Base-by-base conservation (phyloP, 139 green algal species). In the Tetraselmis striata region DNA sequence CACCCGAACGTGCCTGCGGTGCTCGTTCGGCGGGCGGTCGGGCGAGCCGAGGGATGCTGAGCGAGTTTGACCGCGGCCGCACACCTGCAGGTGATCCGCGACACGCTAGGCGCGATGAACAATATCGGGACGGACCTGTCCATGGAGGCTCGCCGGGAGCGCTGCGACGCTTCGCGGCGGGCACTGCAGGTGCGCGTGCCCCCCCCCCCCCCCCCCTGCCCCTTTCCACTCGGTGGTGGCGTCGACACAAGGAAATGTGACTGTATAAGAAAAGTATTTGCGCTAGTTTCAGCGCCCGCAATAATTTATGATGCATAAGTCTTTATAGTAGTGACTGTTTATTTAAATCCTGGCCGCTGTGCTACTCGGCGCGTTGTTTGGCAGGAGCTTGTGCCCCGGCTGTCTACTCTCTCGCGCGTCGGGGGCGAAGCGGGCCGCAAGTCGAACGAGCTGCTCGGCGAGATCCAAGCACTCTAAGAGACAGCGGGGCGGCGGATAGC, bases 101-200 rank as follows among this genome's bases (percentile, higher is more conserved):
- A 90, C 18, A 85, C 79, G 2, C 79, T 83, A 1, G 90, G 84
- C 75, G 77, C 76, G 28, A 32, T 80, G n/a, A 80, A 59, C 23
- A 77, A 79, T 25, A 77, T 91, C 2, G 90, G 90, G 26, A 87
- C 92, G 2, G 90, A 94, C 84, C 75, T 93, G 32, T 90, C 77
- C 80, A 92, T 91, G 77, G 91, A 93, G 80, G 82, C 90, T 86
- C 86, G 89, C 59, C 80, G 78, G 1, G 87, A 87, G 76, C 86
- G 85, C 24, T 90, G 86, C 80, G 78, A 85, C 29, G 32, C 80
- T 26, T 87, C 87, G 29, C 84, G 86, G 80, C 79, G 85, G 74
- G 77, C 75, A 28, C 77, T 94, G 22, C 83, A 90, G 80, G 85
- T 83, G 75, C 23, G 90, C 29, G 77, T 81, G 32, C 32, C 83